Evolutionary conservation across 352 stramenopile genomes (phyloP).

Genomic region (Globisporangium splendens): DNA sequence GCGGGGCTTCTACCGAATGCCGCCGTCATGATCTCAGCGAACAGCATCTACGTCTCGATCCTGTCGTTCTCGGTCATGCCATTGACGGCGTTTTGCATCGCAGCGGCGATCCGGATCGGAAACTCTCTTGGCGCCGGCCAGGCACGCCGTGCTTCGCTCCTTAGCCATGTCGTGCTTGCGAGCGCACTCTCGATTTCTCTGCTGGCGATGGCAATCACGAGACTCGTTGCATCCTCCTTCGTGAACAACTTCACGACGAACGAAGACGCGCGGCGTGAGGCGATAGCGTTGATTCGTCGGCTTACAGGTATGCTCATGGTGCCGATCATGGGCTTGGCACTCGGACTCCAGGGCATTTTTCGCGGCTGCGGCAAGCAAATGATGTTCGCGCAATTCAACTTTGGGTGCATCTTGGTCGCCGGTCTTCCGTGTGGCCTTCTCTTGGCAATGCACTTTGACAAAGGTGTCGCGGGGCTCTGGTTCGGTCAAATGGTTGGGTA

Average conservation of each 20-base stretch:
- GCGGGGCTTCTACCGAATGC: slow-evolving; percentile 30
- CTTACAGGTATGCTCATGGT: slow-evolving; percentile 9
- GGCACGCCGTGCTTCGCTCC: slow-evolving; percentile 17
- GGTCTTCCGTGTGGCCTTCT: slow-evolving; percentile 18
- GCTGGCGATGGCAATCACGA: slow-evolving; percentile 18
- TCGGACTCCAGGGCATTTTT: slow-evolving; percentile 14
- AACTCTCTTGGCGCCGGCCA: slow-evolving; percentile 30
- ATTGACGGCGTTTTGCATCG: slow-evolving; percentile 24
- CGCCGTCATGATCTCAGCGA: slow-evolving; percentile 27
- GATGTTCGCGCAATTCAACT: slow-evolving; percentile 16
- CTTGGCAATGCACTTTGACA: slow-evolving; percentile 15
- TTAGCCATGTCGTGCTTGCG: slow-evolving; percentile 17
- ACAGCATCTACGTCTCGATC: slow-evolving; percentile 29
- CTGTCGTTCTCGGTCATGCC: slow-evolving; percentile 30
- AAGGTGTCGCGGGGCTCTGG: slow-evolving; percentile 25
- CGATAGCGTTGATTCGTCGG: not conserved
- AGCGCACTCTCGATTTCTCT: slow-evolving; percentile 7
- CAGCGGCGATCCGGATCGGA: slow-evolving; percentile 30
- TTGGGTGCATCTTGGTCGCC: slow-evolving; percentile 17
- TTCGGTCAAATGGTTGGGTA: slow-evolving; percentile 16
- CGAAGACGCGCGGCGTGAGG: slow-evolving; percentile 2
- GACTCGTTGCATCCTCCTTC: slow-evolving; percentile 14
- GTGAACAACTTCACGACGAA: slow-evolving; percentile 16
- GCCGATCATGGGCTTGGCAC: slow-evolving; percentile 12
- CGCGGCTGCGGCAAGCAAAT: slow-evolving; percentile 18